These are phyloP conservation scores for Pseudopyrenochaeta lycopersici DNA, from an alignment of 2,329 filamentous ascomycete genomes.

Conservation along the genomic window DNA sequence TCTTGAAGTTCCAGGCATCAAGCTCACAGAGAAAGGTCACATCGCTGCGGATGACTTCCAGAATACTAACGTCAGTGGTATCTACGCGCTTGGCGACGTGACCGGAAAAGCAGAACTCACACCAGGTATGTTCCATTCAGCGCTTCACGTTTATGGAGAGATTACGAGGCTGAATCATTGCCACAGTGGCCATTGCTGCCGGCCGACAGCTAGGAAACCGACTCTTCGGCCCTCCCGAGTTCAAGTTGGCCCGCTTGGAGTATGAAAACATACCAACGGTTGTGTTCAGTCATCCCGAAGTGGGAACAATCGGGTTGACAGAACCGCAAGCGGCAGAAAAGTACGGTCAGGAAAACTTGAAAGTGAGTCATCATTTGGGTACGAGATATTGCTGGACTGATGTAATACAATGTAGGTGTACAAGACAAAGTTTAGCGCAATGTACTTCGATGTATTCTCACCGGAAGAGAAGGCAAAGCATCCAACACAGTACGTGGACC, in stretches of 20 bases:
- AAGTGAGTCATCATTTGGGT: background rate
- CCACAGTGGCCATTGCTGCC: slow-evolving; percentile 76
- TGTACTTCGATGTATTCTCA: slow-evolving; percentile 80
- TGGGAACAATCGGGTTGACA: slow-evolving; percentile 78
- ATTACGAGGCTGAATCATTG: slow-evolving; percentile 66
- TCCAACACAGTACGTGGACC: slow-evolving; percentile 60
- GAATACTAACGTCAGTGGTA: slow-evolving; percentile 75
- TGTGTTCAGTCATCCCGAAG: slow-evolving; percentile 82
- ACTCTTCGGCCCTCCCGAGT: slow-evolving; percentile 66
- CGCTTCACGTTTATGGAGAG: background rate
- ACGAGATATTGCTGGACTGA: background rate
- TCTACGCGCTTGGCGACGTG: slow-evolving; percentile 82
- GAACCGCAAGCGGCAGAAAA: slow-evolving; percentile 73
- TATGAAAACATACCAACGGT: slow-evolving; percentile 82
- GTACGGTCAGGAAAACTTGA: slow-evolving; percentile 63
- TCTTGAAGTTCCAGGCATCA: slow-evolving; percentile 71
- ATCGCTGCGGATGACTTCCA: slow-evolving; percentile 78
- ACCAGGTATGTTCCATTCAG: slow-evolving; percentile 8
- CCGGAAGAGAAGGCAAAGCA: slow-evolving; percentile 73
- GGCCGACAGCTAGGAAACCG: slow-evolving; percentile 78
- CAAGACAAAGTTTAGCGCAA: slow-evolving; percentile 77
- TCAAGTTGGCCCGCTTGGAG: slow-evolving; percentile 63
- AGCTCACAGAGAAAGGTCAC: slow-evolving; percentile 69
- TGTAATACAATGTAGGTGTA: slow-evolving; percentile 70
- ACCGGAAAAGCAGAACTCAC: slow-evolving; percentile 52